Evolutionary conservation across 225 moss, liverwort and hornwort species (phyloP).

Genomic region (Sphagnum contortum): DNA sequence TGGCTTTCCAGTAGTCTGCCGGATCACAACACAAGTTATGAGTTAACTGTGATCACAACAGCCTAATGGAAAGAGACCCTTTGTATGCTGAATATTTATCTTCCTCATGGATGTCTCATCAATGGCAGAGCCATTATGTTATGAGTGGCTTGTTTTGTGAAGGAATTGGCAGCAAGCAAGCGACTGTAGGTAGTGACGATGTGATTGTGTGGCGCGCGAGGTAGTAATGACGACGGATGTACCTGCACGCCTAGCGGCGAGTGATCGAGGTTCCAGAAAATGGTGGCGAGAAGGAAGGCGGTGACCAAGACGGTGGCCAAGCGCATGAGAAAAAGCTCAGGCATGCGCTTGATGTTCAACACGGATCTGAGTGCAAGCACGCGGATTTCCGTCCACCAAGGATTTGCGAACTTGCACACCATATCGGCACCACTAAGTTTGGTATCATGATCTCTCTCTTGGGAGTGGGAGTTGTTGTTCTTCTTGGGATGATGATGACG

Average conservation of each 20-base stretch:
- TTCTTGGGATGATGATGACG: background rate
- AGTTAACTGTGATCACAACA: too few species aligned
- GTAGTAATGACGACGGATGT: background rate
- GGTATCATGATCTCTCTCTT: background rate
- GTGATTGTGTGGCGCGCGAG: too few species aligned
- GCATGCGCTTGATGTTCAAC: slow-evolving; percentile 66
- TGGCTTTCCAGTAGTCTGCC: too few species aligned
- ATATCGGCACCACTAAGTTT: slow-evolving; percentile 30
- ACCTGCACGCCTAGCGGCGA: slow-evolving; percentile 66
- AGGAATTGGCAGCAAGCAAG: too few species aligned
- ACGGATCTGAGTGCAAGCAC: slow-evolving; percentile 62
- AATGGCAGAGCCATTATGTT: too few species aligned
- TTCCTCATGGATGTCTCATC: too few species aligned
- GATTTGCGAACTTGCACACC: slow-evolving; percentile 64
- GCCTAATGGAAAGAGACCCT: too few species aligned
- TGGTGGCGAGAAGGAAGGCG: slow-evolving; percentile 64
- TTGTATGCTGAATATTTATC: too few species aligned
- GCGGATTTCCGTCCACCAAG: slow-evolving; percentile 49
- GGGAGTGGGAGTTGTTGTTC: too few species aligned
- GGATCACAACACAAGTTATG: too few species aligned
- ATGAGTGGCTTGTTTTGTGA: too few species aligned
- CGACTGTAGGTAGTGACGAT: too few species aligned
- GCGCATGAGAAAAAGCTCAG: slow-evolving; percentile 74
- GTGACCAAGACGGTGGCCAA: slow-evolving; percentile 54
- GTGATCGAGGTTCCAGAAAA: slow-evolving; percentile 84